A percentile compares a stretch with the other conserved stretches of the same genome.
Evolutionary conservation across 2,329 filamentous ascomycete genomes (phyloP).

Genomic region (Chlorencoelia australis): DNA sequence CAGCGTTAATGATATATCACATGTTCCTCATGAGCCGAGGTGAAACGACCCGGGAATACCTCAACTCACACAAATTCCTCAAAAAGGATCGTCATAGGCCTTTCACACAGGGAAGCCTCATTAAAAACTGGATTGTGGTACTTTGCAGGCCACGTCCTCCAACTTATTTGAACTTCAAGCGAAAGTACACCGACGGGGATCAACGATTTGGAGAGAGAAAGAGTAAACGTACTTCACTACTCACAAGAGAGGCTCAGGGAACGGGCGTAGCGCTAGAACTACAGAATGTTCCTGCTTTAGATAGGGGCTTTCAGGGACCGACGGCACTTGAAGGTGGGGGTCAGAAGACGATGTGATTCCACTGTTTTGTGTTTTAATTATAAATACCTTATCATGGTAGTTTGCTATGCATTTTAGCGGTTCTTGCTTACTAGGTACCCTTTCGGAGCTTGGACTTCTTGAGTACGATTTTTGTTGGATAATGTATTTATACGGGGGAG

Average conservation of each 20-base stretch:
- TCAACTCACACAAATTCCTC: slow-evolving; percentile 90
- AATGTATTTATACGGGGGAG: too few species aligned
- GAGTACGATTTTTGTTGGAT: too few species aligned
- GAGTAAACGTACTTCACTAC: slow-evolving; percentile 38
- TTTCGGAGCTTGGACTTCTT: too few species aligned
- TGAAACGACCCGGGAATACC: slow-evolving; percentile 91
- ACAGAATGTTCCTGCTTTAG: slow-evolving; percentile 36
- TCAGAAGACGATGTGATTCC: too few species aligned
- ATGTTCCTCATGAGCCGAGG: slow-evolving; percentile 82
- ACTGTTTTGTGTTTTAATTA: too few species aligned
- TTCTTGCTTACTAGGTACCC: too few species aligned
- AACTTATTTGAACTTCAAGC: slow-evolving; percentile 83
- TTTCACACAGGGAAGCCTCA: slow-evolving; percentile 67
- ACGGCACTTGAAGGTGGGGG: slow-evolving; percentile 14
- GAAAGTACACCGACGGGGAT: slow-evolving; percentile 65
- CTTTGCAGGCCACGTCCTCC: slow-evolving; percentile 76
- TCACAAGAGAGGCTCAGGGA: slow-evolving; percentile 41
- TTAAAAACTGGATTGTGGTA: slow-evolving; percentile 74
- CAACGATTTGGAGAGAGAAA: slow-evolving; percentile 62
- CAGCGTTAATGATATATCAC: slow-evolving; percentile 78
- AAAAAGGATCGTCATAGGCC: slow-evolving; percentile 87
- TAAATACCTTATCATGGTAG: too few species aligned
- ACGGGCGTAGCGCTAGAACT: slow-evolving; percentile 62
- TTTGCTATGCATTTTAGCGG: too few species aligned
- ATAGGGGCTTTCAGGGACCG: slow-evolving; percentile 44